phyloP scores from a whole-genome alignment of 345 rosid species.

The Cardamine occulta region DNA sequence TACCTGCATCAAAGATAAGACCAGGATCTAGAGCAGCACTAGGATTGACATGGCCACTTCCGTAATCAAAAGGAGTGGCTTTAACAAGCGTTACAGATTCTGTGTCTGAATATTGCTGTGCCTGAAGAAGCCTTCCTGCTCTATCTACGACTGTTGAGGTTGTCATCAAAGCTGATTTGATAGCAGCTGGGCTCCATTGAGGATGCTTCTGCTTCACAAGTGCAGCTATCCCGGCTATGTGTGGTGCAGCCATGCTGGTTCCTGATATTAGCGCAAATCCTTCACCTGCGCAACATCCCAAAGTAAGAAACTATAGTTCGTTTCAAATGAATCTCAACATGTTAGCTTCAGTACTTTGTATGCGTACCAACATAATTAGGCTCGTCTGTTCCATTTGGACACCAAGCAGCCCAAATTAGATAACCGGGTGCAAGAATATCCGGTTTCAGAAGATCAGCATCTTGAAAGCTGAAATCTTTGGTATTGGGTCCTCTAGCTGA shows the following conservation, averaged over 20 bases:
- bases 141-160: conserved; percentile 83
- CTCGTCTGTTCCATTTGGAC: conserved; percentile 97
- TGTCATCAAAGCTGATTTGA: conserved; percentile 96
- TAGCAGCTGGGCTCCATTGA: conserved; percentile 96
- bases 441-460: conserved; percentile 99
- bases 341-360: conserved; percentile 14
- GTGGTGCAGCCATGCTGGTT: conserved; percentile 99
- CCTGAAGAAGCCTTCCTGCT: conserved; percentile 91
- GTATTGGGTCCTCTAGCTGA: conserved; percentile 99
- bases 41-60: conserved; percentile 97
- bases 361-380: conserved; percentile 79
- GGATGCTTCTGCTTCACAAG: conserved; percentile 96
- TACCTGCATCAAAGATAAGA: conserved; percentile 88
- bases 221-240: conserved; percentile 98
- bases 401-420: conserved; percentile 99
- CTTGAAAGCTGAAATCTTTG: conserved; percentile 90
- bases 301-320: conserved; percentile 10
- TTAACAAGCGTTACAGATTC: conserved; percentile 72
- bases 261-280: conserved; percentile 96
- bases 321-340: conserved; percentile 10
- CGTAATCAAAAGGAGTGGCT: conserved; percentile 97
- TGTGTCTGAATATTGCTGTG: conserved; percentile 90
- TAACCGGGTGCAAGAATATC: conserved; percentile 98
- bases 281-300: conserved; percentile 71
- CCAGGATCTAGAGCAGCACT: conserved; percentile 98